phyloP scores from a whole-genome alignment of 768 basidiomycete genomes.

The Lactarius evosmus region DNA sequence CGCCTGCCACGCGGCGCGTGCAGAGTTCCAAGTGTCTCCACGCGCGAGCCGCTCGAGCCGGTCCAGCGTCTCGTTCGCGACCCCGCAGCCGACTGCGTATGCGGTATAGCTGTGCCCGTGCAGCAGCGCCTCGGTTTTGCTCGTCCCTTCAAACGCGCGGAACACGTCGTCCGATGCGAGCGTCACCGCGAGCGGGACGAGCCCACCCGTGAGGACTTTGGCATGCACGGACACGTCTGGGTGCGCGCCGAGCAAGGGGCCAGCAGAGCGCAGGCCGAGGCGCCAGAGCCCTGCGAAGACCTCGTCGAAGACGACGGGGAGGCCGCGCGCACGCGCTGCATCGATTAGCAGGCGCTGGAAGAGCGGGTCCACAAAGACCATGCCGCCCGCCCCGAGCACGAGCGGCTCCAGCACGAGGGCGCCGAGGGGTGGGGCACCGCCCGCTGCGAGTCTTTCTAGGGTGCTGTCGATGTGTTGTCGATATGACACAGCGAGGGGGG shows the following conservation, averaged over 20 bases:
- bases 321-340: constrained; percentile 67
- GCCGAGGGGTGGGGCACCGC: constrained; percentile 47
- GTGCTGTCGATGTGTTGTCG: constrained; percentile 51
- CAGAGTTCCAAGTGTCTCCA: constrained; percentile 56
- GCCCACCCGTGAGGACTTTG: constrained; percentile 90
- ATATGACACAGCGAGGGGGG: constrained; percentile 64
- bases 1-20: constrained; percentile 56
- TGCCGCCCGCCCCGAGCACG: constrained; percentile 93
- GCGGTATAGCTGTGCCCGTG: constrained; percentile 98
- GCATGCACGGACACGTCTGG: constrained; percentile 93
- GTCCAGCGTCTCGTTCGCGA: constrained; percentile 77
- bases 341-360: constrained; percentile 90
- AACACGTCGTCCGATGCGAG: constrained; percentile 80
- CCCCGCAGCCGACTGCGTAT: constrained; percentile 88
- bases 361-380: constrained; percentile 96
- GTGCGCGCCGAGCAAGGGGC: constrained; percentile 60
- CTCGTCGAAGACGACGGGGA: constrained; percentile 94
- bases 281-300: constrained; percentile 94
- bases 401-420: constrained; percentile 89
- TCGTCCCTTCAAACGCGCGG: constrained; percentile 66
- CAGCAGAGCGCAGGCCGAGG: constrained; percentile 65
- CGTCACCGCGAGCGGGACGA: constrained; percentile 83
- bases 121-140: constrained; percentile 80
- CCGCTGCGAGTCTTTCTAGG: constrained; percentile 45
- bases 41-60: constrained; percentile 51